These are phyloP conservation scores for Bruguiera gymnorhiza DNA, from an alignment of 345 rosid species.

Conservation along the genomic window DNA sequence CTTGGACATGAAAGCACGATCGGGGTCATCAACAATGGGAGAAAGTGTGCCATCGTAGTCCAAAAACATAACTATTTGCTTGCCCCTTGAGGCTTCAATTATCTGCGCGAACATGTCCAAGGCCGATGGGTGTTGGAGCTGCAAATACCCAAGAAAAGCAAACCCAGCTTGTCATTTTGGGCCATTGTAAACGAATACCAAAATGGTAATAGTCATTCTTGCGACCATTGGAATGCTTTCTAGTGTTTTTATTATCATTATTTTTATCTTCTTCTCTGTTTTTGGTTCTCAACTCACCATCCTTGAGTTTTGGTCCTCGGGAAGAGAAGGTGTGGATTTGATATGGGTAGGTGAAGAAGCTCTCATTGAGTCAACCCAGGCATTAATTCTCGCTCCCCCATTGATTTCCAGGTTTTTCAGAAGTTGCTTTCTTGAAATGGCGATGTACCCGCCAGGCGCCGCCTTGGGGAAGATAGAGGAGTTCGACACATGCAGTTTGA, in stretches of 20 bases:
- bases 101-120: conserved; percentile 65
- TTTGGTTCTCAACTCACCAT: conserved; percentile 36
- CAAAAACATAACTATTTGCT: conserved; percentile 81
- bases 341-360: conserved; percentile 85
- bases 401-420: conserved; percentile 57
- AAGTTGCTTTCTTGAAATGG: conserved; percentile 43
- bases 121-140: conserved; percentile 80
- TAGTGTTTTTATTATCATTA: too few relatives aligned
- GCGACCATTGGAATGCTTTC: not conserved
- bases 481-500: conserved; percentile 37
- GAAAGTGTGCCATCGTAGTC: conserved; percentile 95
- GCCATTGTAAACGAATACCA: not conserved
- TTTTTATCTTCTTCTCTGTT: too few relatives aligned
- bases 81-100: conserved; percentile 58
- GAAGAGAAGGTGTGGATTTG: conserved; percentile 44
- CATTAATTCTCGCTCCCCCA: conserved; percentile 51
- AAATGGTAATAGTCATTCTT: not conserved
- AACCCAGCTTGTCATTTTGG: not conserved
- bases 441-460: conserved; percentile 39
- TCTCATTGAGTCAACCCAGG: conserved; percentile 85
- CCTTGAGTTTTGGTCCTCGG: conserved; percentile 50
- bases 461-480: conserved; percentile 38
- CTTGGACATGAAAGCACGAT: conserved; percentile 83
- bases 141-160: conserved; percentile 12
- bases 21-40: conserved; percentile 86